Base-by-base conservation (phyloP, 169 alveolate genomes). In the Fabrea salina region DNA sequence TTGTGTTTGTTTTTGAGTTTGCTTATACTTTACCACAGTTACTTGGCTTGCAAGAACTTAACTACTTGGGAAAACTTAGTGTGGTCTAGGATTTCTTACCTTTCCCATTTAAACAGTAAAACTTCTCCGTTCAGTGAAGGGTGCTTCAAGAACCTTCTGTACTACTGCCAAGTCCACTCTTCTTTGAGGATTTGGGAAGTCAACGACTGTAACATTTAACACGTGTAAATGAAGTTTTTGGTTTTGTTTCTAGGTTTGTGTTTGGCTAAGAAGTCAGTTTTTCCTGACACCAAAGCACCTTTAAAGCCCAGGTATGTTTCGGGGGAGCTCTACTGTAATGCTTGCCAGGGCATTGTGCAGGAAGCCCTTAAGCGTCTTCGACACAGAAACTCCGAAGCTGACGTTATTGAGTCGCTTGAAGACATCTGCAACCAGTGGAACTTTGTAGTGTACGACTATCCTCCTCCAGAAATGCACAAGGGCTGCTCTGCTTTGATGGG, bases 401-500 rank as follows among this genome's bases (percentile, higher is more conserved):
- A 86, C 66, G 85, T 86, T 0, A 68, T 85, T 47, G 88, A 75
- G 30, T 77, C 53, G 13, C 33, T 85, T 79, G 82, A 75, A 33
- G 82, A 75, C 37, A 43, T 86, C 1, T 90, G 95, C 74, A 82
- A 87, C 25, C 92, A 88, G 50, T 81, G 86, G 79, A 80, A 71
- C 41, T 90, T 82, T 70, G 75, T 77, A 75, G 84, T 77, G 27
- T 90, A 90, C 75, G 90, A 83, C 19, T 90, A 80, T 70, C 95
- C 95, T 30, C 93, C 95, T 33, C 93, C 92, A 6, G 92, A 90
- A 75, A 87, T 90, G 93, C 61, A 79, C 54, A 86, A 81, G 35
- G 93, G 93, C 13, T 90, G 95, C 56, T 86, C 75, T 50, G 93
- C 86, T 30, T 84, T 90, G 71, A 58, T 83, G 44, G 85, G 80